Conservation (phyloP, 768 basidiomycete genomes). For the Tulasnella sp. region DNA sequence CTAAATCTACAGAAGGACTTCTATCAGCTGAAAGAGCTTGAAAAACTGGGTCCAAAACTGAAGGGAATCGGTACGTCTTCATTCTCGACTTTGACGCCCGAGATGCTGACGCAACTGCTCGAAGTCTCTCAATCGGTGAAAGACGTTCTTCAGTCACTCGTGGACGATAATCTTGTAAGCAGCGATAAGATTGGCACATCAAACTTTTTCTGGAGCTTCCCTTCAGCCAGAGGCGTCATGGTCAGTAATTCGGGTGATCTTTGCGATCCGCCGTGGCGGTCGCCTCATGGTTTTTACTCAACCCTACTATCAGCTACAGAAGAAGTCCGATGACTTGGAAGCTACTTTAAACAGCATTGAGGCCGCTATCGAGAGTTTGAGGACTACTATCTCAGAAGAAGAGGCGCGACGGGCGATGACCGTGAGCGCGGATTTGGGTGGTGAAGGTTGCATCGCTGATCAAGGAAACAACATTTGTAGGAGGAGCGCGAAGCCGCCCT, state of each 20-base stretch:
- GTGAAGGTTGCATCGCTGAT: background rate
- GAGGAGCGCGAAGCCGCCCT: constrained; percentile 44
- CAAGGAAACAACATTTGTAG: constrained; percentile 29
- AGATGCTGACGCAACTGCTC: background rate
- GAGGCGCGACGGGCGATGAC: constrained; percentile 44
- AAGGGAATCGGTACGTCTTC: constrained; percentile 69
- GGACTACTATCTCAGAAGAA: constrained; percentile 46
- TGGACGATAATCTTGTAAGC: constrained; percentile 78
- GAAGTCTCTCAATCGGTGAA: constrained; percentile 84
- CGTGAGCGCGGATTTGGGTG: constrained; percentile 28
- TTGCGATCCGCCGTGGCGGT: no score
- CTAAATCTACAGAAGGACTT: constrained; percentile 56
- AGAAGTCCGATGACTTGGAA: constrained; percentile 37
- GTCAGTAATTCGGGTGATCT: no score
- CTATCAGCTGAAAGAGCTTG: constrained; percentile 86
- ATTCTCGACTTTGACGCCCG: background rate
- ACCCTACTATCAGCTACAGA: background rate
- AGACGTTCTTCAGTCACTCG: constrained; percentile 77
- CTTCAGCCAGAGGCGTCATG: constrained; percentile 71
- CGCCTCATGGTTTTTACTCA: background rate
- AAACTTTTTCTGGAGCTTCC: constrained; percentile 96
- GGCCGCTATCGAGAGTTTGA: constrained; percentile 33
- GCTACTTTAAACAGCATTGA: constrained; percentile 40
- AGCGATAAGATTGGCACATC: constrained; percentile 90
- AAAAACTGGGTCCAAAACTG: constrained; percentile 77